Conservation (phyloP, 139 green algal genomes). For the Picochlorum sp. region DNA sequence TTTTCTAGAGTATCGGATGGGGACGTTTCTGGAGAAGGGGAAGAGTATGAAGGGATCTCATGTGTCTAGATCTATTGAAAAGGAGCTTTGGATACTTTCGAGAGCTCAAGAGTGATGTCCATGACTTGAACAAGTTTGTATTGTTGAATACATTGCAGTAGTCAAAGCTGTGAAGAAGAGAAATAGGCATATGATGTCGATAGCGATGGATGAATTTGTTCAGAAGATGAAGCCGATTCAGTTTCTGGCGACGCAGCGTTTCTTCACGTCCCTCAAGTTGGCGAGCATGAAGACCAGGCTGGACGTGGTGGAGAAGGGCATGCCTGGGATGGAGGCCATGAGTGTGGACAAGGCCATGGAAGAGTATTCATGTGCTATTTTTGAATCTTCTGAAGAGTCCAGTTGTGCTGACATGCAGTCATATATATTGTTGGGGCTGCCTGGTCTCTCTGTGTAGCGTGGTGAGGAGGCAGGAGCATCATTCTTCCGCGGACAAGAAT, state of each 20-base stretch:
- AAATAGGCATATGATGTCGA: slow-evolving; percentile 47
- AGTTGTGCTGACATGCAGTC: slow-evolving; percentile 75
- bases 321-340: background rate
- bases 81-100: slow-evolving; percentile 34
- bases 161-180: slow-evolving; percentile 78
- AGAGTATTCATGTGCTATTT: slow-evolving; percentile 71
- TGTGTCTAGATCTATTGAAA: background rate
- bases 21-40: slow-evolving; percentile 11
- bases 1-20: background rate
- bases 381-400: slow-evolving; percentile 59
- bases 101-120: slow-evolving; percentile 19
- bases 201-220: slow-evolving; percentile 1
- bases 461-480: background rate
- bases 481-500: background rate
- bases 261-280: slow-evolving; percentile 67
- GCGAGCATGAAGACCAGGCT: slow-evolving; percentile 52
- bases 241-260: slow-evolving; percentile 57
- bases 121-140: slow-evolving; percentile 56
- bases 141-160: slow-evolving; percentile 79
- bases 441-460: slow-evolving; percentile 39
- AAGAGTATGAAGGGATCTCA: slow-evolving; percentile 17
- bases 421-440: slow-evolving; percentile 84
- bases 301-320: slow-evolving; percentile 44
- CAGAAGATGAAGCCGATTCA: slow-evolving; percentile 32
- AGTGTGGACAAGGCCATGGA: background rate